These are phyloP conservation scores for Phaffomyces thermotolerans DNA, from an alignment of 805 yeast genomes.

Conservation along the genomic window DNA sequence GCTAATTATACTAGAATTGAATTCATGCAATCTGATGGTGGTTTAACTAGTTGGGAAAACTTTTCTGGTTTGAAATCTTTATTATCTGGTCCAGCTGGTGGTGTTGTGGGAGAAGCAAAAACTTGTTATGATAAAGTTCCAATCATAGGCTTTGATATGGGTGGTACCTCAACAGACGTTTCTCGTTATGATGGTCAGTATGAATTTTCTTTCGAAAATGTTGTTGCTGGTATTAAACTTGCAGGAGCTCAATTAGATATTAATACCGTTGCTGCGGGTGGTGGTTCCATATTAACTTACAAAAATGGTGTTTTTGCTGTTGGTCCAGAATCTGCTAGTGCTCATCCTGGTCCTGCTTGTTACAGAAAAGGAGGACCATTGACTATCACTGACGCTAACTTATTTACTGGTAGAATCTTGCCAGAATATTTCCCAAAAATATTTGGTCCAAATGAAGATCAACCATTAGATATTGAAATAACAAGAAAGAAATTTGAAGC, in stretches of 20 bases:
- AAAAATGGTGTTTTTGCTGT: constrained; percentile 33
- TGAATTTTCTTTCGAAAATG: constrained; percentile 26
- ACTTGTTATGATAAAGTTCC: constrained; percentile 40
- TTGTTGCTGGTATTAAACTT: constrained; percentile 33
- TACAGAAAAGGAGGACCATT: constrained; percentile 42
- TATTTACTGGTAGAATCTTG: constrained; percentile 34
- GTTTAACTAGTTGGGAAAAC: constrained; percentile 43
- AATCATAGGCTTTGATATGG: constrained; percentile 35
- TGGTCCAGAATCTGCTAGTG: constrained; percentile 42
- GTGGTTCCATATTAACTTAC: constrained; percentile 29
- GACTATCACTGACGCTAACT: constrained; percentile 41
- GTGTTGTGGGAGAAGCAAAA: constrained; percentile 49
- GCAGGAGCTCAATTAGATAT: constrained; percentile 35
- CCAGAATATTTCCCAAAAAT: constrained; percentile 38
- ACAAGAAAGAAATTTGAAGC: constrained; percentile 30
- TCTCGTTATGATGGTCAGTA: constrained; percentile 27
- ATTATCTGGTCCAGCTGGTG: constrained; percentile 57
- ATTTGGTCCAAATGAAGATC: constrained; percentile 38
- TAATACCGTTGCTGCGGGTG: constrained; percentile 33
- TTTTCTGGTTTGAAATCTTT: constrained; percentile 48
- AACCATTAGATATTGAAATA: constrained; percentile 30
- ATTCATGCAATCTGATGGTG: constrained; percentile 57
- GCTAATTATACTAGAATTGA: constrained; percentile 33
- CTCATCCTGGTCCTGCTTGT: constrained; percentile 44
- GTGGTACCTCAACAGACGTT: constrained; percentile 36